A percentile compares a stretch with the other conserved stretches of the same genome.
Evolutionary conservation across 257 asterid genomes (phyloP).

Genomic region (Gardenia jasminoides): DNA sequence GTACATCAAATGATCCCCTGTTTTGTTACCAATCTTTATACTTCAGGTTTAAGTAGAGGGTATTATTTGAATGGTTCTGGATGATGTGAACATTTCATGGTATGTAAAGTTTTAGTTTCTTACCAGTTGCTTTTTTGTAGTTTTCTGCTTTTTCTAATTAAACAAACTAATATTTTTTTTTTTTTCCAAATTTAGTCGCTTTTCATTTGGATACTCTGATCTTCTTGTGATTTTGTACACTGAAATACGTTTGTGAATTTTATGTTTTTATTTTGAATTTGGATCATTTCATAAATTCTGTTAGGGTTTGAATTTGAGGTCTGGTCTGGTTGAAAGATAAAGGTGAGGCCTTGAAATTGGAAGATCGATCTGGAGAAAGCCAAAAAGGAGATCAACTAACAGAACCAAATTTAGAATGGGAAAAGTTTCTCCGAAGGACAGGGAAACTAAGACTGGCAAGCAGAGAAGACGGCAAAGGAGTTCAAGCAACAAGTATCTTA

Average conservation of each 20-base stretch:
- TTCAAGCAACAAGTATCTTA: conserved; percentile 57
- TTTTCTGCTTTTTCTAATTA: neutral
- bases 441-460: conserved; percentile 42
- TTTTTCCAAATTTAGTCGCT: neutral
- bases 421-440: conserved; percentile 60
- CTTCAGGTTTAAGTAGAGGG: neutral
- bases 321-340: conserved; percentile 1
- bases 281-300: neutral
- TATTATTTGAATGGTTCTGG: neutral
- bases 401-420: conserved; percentile 42
- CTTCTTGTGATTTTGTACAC: neutral
- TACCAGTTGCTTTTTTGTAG: neutral
- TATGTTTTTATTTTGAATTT: neutral
- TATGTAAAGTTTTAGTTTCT: neutral
- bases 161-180: neutral
- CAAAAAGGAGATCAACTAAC: neutral
- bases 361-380: neutral
- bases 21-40: neutral
- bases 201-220: neutral
- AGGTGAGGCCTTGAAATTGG: neutral
- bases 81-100: neutral
- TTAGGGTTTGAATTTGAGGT: neutral
- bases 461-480: conserved; percentile 53
- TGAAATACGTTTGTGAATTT: neutral
- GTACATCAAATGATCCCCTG: neutral